Conservation (phyloP, 1,139 yeast genomes). For the Hansenula anomala region DNA sequence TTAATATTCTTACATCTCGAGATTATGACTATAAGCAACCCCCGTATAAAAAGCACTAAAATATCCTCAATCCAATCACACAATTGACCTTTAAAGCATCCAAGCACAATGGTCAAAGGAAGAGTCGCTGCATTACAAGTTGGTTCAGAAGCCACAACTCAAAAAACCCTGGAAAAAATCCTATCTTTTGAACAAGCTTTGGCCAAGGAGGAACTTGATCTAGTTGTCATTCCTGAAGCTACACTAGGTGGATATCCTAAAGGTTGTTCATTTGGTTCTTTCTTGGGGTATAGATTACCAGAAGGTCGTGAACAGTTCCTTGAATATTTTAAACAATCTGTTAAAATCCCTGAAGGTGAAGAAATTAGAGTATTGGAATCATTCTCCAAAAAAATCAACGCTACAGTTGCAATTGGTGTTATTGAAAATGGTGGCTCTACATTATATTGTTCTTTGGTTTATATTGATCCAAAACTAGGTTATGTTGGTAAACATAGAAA, state of each 20-base stretch:
- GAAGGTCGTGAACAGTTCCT: slow-evolving; percentile 33
- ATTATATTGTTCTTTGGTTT: slow-evolving; percentile 31
- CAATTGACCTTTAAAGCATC: too few species aligned
- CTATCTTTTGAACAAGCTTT: slow-evolving; percentile 31
- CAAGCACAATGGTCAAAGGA: slow-evolving; percentile 1
- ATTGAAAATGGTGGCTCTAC: slow-evolving; percentile 33
- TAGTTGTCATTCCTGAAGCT: slow-evolving; percentile 38
- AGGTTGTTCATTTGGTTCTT: slow-evolving; percentile 34
- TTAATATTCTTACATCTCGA: too few species aligned
- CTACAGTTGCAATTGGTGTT: slow-evolving; percentile 28
- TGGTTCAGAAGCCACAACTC: slow-evolving; percentile 31
- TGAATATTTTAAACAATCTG: slow-evolving; percentile 26
- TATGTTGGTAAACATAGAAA: slow-evolving; percentile 36
- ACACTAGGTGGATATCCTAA: slow-evolving; percentile 38
- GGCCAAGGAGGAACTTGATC: slow-evolving; percentile 23
- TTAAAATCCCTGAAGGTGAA: slow-evolving; percentile 27
- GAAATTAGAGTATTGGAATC: slow-evolving; percentile 26
- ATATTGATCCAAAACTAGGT: slow-evolving; percentile 30
- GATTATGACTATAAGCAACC: too few species aligned
- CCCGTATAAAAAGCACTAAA: too few species aligned
- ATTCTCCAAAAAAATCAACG: slow-evolving; percentile 24
- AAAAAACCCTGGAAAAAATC: slow-evolving; percentile 29
- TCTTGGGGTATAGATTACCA: slow-evolving; percentile 33
- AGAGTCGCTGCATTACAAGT: slow-evolving; percentile 35
- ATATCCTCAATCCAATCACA: too few species aligned